Percentiles rank a stretch among this genome's conserved stretches.
Conservation (phyloP, 768 basidiomycete species). For the Tulasnella calospora region DNA sequence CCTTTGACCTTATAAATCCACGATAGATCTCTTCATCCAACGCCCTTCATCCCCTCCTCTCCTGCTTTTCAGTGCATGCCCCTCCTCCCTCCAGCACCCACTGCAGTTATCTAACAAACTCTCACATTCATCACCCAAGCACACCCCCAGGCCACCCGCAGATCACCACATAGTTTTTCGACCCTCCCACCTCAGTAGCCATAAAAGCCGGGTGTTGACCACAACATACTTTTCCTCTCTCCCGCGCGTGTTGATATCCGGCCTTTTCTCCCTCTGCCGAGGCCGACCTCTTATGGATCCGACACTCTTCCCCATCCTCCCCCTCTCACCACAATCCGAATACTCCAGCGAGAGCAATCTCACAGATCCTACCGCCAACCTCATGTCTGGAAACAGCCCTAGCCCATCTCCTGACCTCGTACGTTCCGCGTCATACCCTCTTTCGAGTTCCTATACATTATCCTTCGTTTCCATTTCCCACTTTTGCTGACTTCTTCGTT, state of each 20-base stretch:
- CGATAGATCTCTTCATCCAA: not conserved
- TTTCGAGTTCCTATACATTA: not conserved
- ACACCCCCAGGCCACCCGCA: constrained; percentile 8
- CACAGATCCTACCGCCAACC: constrained; percentile 9
- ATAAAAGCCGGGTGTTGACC: not conserved
- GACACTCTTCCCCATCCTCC: constrained; percentile 8
- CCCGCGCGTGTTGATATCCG: not conserved
- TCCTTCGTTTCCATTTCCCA: not conserved
- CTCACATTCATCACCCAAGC: not conserved
- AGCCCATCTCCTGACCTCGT: constrained; percentile 6
- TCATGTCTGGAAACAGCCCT: constrained; percentile 11
- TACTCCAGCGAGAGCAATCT: constrained; percentile 11
- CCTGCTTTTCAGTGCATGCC: constrained; percentile 6
- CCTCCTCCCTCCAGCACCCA: not conserved
- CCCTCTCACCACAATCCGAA: constrained; percentile 6
- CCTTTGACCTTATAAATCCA: constrained; percentile 1
- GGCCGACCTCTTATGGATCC: constrained; percentile 4
- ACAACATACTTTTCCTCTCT: not conserved
- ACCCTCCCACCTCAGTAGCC: not conserved
- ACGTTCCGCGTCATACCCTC: not conserved
- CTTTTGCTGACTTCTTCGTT: no score
- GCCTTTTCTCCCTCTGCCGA: not conserved
- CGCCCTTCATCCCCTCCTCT: not conserved
- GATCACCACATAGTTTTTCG: not conserved
- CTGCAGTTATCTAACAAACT: not conserved